Evolutionary conservation across 441 rosid genomes (phyloP).

Genomic region (Euphorbia schlechtendalii): DNA sequence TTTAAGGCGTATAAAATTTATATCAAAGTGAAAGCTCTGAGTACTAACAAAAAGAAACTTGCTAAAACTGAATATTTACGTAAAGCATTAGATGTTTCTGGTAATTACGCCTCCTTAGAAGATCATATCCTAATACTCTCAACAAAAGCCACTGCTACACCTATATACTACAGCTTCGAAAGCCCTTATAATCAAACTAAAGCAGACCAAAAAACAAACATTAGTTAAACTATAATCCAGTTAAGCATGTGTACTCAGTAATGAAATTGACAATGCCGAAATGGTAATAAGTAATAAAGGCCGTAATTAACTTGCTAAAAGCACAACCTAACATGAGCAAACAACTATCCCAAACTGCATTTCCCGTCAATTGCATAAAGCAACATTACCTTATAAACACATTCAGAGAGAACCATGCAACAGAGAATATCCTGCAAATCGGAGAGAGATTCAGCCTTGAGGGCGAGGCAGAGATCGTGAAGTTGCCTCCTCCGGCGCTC

Average conservation of each 20-base stretch:
- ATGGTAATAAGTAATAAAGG: not conserved
- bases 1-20: not conserved
- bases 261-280: not conserved
- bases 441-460: constrained; percentile 73
- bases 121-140: not conserved
- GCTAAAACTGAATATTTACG: not conserved
- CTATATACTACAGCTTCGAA: not conserved
- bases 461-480: constrained; percentile 65
- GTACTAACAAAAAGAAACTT: not conserved
- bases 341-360: not conserved
- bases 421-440: constrained; percentile 91
- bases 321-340: not conserved
- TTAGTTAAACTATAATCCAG: too few species aligned
- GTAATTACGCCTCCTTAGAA: not conserved
- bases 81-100: not conserved
- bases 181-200: not conserved
- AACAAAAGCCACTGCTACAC: not conserved
- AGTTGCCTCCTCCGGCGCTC: constrained; percentile 67
- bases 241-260: too few species aligned
- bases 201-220: too few species aligned
- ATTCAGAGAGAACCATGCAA: constrained; percentile 94
- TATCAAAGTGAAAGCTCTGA: not conserved
- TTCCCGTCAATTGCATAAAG: not conserved
- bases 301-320: not conserved
- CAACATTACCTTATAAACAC: constrained; percentile 70